Base-by-base conservation (phyloP, 768 basidiomycete species). In the Hygrocybe punicea region DNA sequence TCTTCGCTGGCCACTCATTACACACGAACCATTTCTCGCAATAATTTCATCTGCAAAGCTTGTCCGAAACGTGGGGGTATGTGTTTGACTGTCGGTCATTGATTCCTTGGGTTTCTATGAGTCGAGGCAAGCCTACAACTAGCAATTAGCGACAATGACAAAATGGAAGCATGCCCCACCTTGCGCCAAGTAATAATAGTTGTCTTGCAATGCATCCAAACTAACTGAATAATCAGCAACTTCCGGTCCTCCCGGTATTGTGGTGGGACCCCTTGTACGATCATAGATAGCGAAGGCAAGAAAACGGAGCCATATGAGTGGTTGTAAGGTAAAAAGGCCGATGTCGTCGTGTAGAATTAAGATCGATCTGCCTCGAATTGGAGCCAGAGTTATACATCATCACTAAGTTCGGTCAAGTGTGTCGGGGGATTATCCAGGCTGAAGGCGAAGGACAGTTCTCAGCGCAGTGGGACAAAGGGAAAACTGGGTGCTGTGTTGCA, bases 271-370 rank as follows among this genome's bases (percentile, higher is more conserved):
- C 36, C 62, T 57, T 57, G 61, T 50, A 34, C 42, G 57, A 21
- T 60, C 60, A 46, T 61, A 59, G 45, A 63, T 61, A 23, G 58
- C 40, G 34, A 57, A 63, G 16, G 55, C 60, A 21, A 63, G 60
- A 57, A 56, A 63, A 21, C 57, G 54, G 7, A 61, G 55, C 62
- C 62, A 63, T 48, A 40, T 61, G 49, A 63, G 62, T 45, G 62
- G 62, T 44, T 49, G 36, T 14, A 58, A 6, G n/a, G 62, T 42
- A 37, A 49, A 63, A 7, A 17, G 23, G 49, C 21, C n/a, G 54
- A 60, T 39, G 17, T 58, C 55, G 24, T 50, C 34, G 40, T 42
- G 19, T 29, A 63, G 54, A 3, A 55, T 34, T n/a, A 25, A 25
- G 44, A 55, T 16, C 54, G 44, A 55, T 29, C 29, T 6, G 34